Percentiles rank a stretch among this genome's conserved stretches.
These are phyloP conservation scores for Phytophthora brassicae DNA, from an alignment of 352 stramenopile species.

Conservation along the genomic window DNA sequence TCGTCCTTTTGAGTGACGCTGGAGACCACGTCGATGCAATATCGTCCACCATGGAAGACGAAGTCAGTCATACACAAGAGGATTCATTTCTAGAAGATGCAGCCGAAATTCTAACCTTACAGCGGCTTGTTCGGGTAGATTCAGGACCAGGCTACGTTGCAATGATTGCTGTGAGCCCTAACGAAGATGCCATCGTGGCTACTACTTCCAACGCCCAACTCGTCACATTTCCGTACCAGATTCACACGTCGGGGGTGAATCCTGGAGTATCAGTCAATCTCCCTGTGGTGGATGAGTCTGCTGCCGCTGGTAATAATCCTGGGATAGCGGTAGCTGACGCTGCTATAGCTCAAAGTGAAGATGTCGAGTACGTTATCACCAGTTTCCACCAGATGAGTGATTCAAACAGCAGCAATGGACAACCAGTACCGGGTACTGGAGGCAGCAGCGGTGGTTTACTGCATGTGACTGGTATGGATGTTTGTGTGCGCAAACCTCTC, in stretches of 20 bases:
- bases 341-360: slow-evolving; percentile 46
- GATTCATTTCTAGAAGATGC: slow-evolving; percentile 27
- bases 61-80: slow-evolving; percentile 12
- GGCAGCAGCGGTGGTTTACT: slow-evolving; percentile 35
- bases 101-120: slow-evolving; percentile 49
- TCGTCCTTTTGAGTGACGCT: slow-evolving; percentile 28
- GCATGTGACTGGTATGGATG: slow-evolving; percentile 89
- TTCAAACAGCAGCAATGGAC: slow-evolving; percentile 18
- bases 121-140: slow-evolving; percentile 68
- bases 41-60: slow-evolving; percentile 25
- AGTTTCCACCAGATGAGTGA: slow-evolving; percentile 76
- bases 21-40: slow-evolving; percentile 33
- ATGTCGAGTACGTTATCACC: slow-evolving; percentile 72
- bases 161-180: slow-evolving; percentile 71
- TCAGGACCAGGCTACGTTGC: slow-evolving; percentile 39
- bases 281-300: slow-evolving; percentile 22
- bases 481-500: slow-evolving; percentile 92
- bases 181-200: slow-evolving; percentile 72
- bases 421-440: slow-evolving; percentile 8
- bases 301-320: neutral
- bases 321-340: slow-evolving; percentile 1
- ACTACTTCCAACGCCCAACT: slow-evolving; percentile 67
- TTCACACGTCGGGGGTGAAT: slow-evolving; percentile 31
- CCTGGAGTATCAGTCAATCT: slow-evolving; percentile 8
- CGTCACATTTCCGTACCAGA: slow-evolving; percentile 74